Percentiles rank a stretch among this genome's conserved stretches.
These are phyloP conservation scores for Lophiostoma macrostomum DNA, from an alignment of 495 filamentous ascomycete species.

Conservation along the genomic window DNA sequence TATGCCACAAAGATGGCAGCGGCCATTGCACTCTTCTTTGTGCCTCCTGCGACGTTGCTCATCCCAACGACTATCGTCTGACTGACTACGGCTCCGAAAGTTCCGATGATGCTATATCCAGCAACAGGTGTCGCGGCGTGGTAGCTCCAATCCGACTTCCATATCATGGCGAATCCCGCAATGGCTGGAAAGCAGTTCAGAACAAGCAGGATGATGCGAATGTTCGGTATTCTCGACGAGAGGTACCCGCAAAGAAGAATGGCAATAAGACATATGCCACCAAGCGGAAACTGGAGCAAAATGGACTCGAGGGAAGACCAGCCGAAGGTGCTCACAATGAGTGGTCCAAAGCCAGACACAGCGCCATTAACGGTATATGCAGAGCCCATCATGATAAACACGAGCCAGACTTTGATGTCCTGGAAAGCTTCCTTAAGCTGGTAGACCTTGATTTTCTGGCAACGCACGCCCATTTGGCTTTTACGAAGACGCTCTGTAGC, in stretches of 20 bases:
- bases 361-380: slow-evolving; percentile 73
- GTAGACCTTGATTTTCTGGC: slow-evolving; percentile 49
- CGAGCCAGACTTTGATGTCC: slow-evolving; percentile 53
- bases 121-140: slow-evolving; percentile 61
- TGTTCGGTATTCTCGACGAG: slow-evolving; percentile 57
- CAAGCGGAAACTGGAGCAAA: slow-evolving; percentile 70
- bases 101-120: slow-evolving; percentile 68
- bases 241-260: slow-evolving; percentile 65
- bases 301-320: slow-evolving; percentile 64
- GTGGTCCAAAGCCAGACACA: slow-evolving; percentile 70
- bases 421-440: slow-evolving; percentile 51
- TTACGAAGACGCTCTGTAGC: slow-evolving; percentile 54
- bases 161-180: slow-evolving; percentile 70
- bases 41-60: slow-evolving; percentile 71
- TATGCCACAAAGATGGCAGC: slow-evolving; percentile 72
- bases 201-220: slow-evolving; percentile 61
- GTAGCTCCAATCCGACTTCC: slow-evolving; percentile 64
- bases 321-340: slow-evolving; percentile 73
- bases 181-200: slow-evolving; percentile 67
- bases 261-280: slow-evolving; percentile 59
- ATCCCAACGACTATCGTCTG: slow-evolving; percentile 66
- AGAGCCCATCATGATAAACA: slow-evolving; percentile 57
- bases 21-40: slow-evolving; percentile 73
- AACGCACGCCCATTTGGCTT: slow-evolving; percentile 53
- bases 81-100: slow-evolving; percentile 64